Evolutionary conservation across 768 basidiomycete genomes (phyloP).

Genomic region (Mycena latifolia): DNA sequence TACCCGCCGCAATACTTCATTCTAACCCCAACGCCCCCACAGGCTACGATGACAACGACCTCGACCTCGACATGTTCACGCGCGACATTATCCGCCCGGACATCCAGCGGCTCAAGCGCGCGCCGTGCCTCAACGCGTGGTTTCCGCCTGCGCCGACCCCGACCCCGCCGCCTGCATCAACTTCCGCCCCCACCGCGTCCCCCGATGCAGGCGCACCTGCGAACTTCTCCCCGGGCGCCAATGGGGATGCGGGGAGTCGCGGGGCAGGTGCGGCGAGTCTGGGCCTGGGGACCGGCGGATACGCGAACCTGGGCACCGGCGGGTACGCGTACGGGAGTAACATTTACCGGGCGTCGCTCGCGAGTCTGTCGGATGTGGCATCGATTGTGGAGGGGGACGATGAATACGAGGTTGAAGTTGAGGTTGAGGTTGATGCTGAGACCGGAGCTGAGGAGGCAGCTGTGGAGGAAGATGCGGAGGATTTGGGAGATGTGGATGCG

Average conservation of each 20-base stretch:
- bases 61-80: conserved; percentile 77
- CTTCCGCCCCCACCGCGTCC: no score
- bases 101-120: conserved; percentile 63
- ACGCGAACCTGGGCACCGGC: no score
- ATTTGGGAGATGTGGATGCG: neutral
- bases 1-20: no score
- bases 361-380: conserved; percentile 30
- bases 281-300: no score
- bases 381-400: neutral
- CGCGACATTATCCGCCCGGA: conserved; percentile 67
- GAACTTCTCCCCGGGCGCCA: no score
- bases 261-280: no score
- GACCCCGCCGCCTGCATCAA: neutral
- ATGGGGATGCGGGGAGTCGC: no score
- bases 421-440: no score
- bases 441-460: no score
- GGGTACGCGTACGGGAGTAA: conserved; percentile 20
- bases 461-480: neutral
- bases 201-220: neutral
- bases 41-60: conserved; percentile 78
- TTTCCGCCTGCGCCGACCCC: conserved; percentile 12
- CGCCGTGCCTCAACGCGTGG: conserved; percentile 62
- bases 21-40: neutral
- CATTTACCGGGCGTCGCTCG: conserved; percentile 32
- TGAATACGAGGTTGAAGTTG: neutral